Percentiles rank a stretch among this genome's conserved stretches.
These are phyloP conservation scores for Leishmania major DNA, from an alignment of 208 protist species.

Conservation along the genomic window DNA sequence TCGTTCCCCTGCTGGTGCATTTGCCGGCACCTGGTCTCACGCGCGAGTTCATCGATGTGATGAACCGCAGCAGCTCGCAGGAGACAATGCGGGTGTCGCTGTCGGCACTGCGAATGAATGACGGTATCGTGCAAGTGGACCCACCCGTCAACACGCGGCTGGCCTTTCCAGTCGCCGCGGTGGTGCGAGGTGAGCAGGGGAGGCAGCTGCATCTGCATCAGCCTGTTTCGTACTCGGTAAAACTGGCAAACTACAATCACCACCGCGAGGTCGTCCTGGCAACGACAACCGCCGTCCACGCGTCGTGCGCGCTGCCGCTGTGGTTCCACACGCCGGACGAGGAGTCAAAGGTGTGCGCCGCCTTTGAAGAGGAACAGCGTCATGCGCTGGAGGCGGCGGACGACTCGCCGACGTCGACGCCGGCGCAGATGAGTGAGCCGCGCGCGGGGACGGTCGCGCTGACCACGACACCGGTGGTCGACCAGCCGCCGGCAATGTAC, in stretches of 20 bases:
- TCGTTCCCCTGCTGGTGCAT: constrained; percentile 52
- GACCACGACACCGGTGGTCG: constrained; percentile 7
- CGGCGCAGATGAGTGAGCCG: constrained; percentile 1
- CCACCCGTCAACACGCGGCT: constrained; percentile 26
- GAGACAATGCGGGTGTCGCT: constrained; percentile 50
- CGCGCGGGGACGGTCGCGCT: constrained; percentile 19
- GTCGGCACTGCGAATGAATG: constrained; percentile 45
- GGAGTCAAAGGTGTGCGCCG: constrained; percentile 20
- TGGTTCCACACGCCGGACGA: constrained; percentile 34
- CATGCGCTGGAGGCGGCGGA: constrained; percentile 1
- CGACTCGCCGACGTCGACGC: not conserved
- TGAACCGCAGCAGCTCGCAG: constrained; percentile 75
- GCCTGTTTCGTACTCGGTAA: constrained; percentile 31
- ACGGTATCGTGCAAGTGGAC: constrained; percentile 31
- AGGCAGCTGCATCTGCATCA: constrained; percentile 28
- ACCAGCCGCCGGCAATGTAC: constrained; percentile 16
- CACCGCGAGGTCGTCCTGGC: constrained; percentile 28
- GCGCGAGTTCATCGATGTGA: constrained; percentile 54
- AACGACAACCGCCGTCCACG: constrained; percentile 10
- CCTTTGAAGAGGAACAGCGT: constrained; percentile 29
- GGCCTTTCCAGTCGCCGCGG: constrained; percentile 27
- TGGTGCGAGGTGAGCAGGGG: constrained; percentile 30
- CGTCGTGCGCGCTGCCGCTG: constrained; percentile 21
- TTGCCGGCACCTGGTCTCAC: constrained; percentile 54
- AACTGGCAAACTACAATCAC: constrained; percentile 31